Base-by-base conservation (phyloP, 2,329 filamentous ascomycete genomes). In the Stemphylium lycopersici region DNA sequence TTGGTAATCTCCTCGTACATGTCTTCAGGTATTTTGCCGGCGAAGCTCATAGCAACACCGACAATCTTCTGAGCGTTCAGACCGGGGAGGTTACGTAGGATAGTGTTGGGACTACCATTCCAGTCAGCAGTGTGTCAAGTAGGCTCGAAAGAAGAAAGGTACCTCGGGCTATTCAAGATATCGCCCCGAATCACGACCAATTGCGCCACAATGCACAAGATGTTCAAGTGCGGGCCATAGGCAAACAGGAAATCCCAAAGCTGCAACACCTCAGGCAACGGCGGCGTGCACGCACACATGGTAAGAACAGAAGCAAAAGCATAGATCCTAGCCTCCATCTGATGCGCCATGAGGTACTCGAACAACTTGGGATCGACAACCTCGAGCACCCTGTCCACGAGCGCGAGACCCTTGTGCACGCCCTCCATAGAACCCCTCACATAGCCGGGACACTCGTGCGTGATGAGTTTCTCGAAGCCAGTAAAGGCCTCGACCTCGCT, bases 241-340 rank as follows among this genome's bases (percentile, higher is more conserved):
- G 95, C 93, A 70, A 99, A 96, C 18, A 99, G 78, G 66, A 99
- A 99, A 74, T 99, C 95, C 95, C 95, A 99, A 2, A 99, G 83
- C 59, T 90, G 86, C 50, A 99, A 77, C 0, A 99, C 95, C 76
- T 99, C 93, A 0, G 93, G 93, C 49, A 99, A 77, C 2, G 95
- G 95, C 13, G 95, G 95, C 13, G 95, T 99, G 75, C 95, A 98
- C 22, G 95, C 95, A 70, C 92, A 97, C 45, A 99, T 83, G 0
- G 95, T 99, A 60, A 98, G 80, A 0, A 99, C 95, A 1, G 91
- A 96, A 1, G 95, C 91, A 69, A 99, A 99, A 2, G 93, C 95
- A 73, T 98, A 99, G 50, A 99, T 90, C 78, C 96, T 91, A 2
- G 95, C 95, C 58, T 91, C 88, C 75, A 99, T 86, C 11, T 90